Evolutionary conservation across 2,329 filamentous ascomycete genomes (phyloP).

Genomic region (Seiridium cupressi): DNA sequence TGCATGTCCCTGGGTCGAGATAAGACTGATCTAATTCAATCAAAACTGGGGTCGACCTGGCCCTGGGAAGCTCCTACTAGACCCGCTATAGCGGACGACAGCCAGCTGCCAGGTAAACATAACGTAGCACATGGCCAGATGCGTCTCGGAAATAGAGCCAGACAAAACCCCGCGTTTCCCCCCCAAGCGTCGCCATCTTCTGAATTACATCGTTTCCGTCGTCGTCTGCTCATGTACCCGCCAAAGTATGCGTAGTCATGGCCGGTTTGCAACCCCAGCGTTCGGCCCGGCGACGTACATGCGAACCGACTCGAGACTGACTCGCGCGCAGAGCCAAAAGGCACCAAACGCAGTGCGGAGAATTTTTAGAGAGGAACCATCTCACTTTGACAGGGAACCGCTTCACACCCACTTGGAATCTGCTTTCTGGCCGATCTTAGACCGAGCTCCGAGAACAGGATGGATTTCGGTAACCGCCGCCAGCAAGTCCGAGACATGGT

Average conservation of each 20-base stretch:
- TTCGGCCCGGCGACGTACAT: neutral
- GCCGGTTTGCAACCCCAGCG: neutral
- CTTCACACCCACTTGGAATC: neutral
- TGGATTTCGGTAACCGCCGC: neutral
- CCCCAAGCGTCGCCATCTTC: too few relatives aligned
- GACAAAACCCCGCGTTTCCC: too few relatives aligned
- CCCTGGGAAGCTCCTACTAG: neutral
- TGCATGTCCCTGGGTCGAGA: constrained; percentile 8
- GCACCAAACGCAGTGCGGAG: neutral
- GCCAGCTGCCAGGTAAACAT: neutral
- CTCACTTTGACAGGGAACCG: neutral
- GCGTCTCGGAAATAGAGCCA: too few relatives aligned
- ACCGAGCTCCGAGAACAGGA: neutral
- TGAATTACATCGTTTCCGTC: too few relatives aligned
- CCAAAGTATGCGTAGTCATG: neutral
- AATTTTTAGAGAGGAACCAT: neutral
- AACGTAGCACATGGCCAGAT: neutral
- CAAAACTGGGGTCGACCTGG: constrained; percentile 7
- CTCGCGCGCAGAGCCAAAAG: neutral
- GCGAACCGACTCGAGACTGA: neutral
- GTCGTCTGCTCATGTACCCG: neutral
- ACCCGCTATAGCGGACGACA: neutral
- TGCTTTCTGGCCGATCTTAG: neutral
- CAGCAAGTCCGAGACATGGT: neutral
- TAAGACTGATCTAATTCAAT: constrained; percentile 8